Evolutionary conservation across 2,329 filamentous ascomycete species (phyloP), one percentile per base, ranked within the genome.

Genomic region (Calycina herbarum): DNA sequence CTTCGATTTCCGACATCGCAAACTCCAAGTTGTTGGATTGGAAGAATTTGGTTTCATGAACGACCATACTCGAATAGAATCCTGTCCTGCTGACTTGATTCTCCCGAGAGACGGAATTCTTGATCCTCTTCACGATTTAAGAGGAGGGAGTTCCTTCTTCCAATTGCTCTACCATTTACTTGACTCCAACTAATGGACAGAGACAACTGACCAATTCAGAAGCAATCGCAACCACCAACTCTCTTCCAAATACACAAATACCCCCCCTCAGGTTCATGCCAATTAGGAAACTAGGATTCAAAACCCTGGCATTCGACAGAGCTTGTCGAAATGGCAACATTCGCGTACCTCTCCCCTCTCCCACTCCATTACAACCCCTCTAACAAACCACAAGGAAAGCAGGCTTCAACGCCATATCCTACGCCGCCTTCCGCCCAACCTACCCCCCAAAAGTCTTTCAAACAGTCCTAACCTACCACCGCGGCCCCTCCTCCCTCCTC

Each of bases 381-480:
- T 63, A 56, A 66, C 57, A 62, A 13, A 27, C 13, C 38, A 33
- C 66, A 2, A 88, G 84, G 61, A 85, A 84, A 74, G 75, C 82
- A 48, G 81, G 81, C 11, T 88, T 87, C 76, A 84, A 82, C 29
- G 81, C 84, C 15, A 80, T 82, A 56, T 80, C 81, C 20, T 90
- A 89, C 71, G 86, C 86, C 45, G 79, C 84, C 29, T 85, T 87
- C 73, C 82, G 87, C 17, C 86, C 87, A 17, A 78, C 79, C 31
- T 90, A 89, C 73, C 86, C 86, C 6, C 73, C 79, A 8, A 78
- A 77, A 24, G 78, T 89, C 35, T 88, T 83, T 76, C 79, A 80
- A 61, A 82, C 78, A 20, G 76, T 89, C 10, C 78, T 89, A 13
- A 73, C 74, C 27, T 88, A 84, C 74, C 85, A 89, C 74, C 77